Conservation (phyloP, 2,329 filamentous ascomycete genomes). For the Hypoxylon sp. region DNA sequence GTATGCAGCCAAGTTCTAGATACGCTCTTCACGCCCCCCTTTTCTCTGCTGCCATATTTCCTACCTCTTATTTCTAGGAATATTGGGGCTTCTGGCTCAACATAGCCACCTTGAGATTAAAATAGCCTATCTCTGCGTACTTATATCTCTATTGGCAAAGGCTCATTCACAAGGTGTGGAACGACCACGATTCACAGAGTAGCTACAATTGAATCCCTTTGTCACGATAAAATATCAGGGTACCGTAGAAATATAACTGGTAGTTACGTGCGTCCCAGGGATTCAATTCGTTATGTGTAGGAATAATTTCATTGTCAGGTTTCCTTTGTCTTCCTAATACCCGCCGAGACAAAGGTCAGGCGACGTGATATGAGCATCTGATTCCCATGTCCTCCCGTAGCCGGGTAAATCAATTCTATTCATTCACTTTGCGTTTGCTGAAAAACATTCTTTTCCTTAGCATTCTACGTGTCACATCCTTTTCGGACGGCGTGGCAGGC, state of each 20-base stretch:
- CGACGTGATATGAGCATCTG: not conserved
- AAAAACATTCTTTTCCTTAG: conserved; percentile 6
- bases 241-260: too few relatives aligned
- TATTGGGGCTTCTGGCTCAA: too few relatives aligned
- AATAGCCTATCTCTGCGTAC: too few relatives aligned
- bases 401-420: not conserved
- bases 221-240: not conserved
- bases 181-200: not conserved
- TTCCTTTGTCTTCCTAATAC: not conserved
- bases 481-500: conserved; percentile 21
- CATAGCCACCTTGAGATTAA: too few relatives aligned
- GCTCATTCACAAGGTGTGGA: not conserved
- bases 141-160: not conserved
- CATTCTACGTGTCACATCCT: not conserved
- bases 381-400: not conserved
- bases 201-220: not conserved
- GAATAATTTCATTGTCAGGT: not conserved
- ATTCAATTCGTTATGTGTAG: not conserved
- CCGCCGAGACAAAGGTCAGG: not conserved
- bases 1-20: not conserved
- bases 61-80: too few relatives aligned
- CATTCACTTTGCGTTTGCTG: conserved; percentile 2
- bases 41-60: too few relatives aligned
- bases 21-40: too few relatives aligned
- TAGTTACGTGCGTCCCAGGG: too few relatives aligned